Evolutionary conservation across 352 stramenopile genomes (phyloP).

Genomic region (Globisporangium spiculum): DNA sequence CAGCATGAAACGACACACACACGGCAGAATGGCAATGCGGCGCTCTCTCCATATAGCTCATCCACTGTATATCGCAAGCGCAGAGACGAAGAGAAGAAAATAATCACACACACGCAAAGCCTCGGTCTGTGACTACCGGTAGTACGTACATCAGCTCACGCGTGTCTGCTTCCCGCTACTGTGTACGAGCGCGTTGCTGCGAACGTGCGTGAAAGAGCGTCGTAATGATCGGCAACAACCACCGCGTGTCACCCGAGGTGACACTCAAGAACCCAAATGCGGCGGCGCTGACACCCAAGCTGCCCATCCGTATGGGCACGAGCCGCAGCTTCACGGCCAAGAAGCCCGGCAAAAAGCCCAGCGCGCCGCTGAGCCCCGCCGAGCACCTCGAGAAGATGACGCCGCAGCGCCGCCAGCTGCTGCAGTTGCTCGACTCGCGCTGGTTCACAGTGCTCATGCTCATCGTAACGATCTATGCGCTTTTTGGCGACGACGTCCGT

Average conservation of each 20-base stretch:
- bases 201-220: neutral
- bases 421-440: slow-evolving; percentile 67
- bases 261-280: slow-evolving; percentile 61
- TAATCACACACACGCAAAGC: too few relatives aligned
- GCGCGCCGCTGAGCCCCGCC: slow-evolving; percentile 18
- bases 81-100: too few relatives aligned
- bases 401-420: slow-evolving; percentile 34
- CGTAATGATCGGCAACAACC: slow-evolving; percentile 32
- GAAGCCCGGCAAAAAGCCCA: slow-evolving; percentile 14
- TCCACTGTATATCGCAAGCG: too few relatives aligned
- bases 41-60: too few relatives aligned
- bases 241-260: slow-evolving; percentile 73
- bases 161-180: too few relatives aligned
- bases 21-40: too few relatives aligned
- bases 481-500: slow-evolving; percentile 92
- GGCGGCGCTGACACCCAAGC: slow-evolving; percentile 52
- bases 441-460: slow-evolving; percentile 85
- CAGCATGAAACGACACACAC: too few relatives aligned
- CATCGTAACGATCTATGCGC: slow-evolving; percentile 89
- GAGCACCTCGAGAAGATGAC: slow-evolving; percentile 43
- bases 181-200: too few relatives aligned
- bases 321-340: slow-evolving; percentile 22
- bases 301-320: slow-evolving; percentile 41
- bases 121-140: too few relatives aligned
- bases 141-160: too few relatives aligned